Conservation (phyloP, 2,329 filamentous ascomycete species). For the Daldinia sp. region DNA sequence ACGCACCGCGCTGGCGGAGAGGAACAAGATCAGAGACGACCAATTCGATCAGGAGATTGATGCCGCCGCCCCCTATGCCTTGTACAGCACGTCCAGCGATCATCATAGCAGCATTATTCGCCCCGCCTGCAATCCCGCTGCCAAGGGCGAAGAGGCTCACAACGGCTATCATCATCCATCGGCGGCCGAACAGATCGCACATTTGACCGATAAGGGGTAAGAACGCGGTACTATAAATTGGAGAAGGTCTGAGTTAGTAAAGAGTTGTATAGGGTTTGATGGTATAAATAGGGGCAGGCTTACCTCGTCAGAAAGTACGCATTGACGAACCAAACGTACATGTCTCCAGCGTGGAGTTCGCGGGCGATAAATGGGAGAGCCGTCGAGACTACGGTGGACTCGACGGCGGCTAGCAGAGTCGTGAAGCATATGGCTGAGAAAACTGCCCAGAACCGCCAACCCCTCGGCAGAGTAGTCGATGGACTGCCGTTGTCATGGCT, state of each 20-base stretch:
- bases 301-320: conserved; percentile 1
- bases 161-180: conserved; percentile 52
- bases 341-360: not conserved
- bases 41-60: conserved; percentile 57
- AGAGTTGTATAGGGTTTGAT: not conserved
- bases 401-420: not conserved
- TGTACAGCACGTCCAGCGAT: conserved; percentile 58
- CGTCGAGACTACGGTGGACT: not conserved
- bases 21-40: conserved; percentile 63
- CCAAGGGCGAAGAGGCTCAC: conserved; percentile 60
- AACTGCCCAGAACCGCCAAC: not conserved
- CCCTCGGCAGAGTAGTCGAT: not conserved
- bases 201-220: conserved; percentile 59
- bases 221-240: not conserved
- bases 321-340: conserved; percentile 1
- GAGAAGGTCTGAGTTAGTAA: not conserved
- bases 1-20: conserved; percentile 58
- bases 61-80: conserved; percentile 51
- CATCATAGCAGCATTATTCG: conserved; percentile 54
- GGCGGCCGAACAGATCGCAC: conserved; percentile 60
- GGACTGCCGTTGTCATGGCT: not conserved
- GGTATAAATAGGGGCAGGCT: not conserved
- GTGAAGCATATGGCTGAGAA: conserved; percentile 7
- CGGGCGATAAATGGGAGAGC: not conserved
- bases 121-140: conserved; percentile 58